phyloP scores from a whole-genome alignment of 148 eudicot genomes.

The Gaultheria prostrata region DNA sequence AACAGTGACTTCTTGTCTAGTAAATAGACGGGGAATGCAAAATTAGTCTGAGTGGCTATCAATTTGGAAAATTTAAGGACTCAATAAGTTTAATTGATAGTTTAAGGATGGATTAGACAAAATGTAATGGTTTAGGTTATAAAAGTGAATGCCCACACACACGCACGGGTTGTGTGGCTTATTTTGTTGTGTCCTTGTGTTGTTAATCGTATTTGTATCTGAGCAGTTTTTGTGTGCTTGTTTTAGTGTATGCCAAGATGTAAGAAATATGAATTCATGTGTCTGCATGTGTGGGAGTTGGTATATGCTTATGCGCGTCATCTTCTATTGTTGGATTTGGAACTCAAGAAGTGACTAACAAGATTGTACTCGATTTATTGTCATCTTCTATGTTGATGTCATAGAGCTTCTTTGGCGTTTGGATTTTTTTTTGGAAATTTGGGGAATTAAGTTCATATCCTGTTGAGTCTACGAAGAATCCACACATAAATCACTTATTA shows the following conservation, averaged over 20 bases:
- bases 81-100: too few species aligned
- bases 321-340: neutral
- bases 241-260: neutral
- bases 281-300: neutral
- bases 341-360: neutral
- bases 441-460: slow-evolving; percentile 6
- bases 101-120: too few species aligned
- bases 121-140: too few species aligned
- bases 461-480: slow-evolving; percentile 56
- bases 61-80: too few species aligned
- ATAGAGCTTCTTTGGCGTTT: neutral
- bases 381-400: neutral
- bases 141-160: too few species aligned
- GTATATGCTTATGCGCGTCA: neutral
- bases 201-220: neutral
- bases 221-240: neutral
- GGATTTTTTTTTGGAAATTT: slow-evolving; percentile 2
- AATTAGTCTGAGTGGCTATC: too few species aligned
- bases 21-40: too few species aligned
- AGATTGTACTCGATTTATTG: neutral
- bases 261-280: neutral
- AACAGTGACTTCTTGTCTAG: too few species aligned
- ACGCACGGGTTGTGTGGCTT: neutral
- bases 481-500: slow-evolving; percentile 29
- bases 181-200: neutral